A percentile compares a stretch with the other conserved stretches of the same genome.
Evolutionary conservation across 2,329 filamentous ascomycete genomes (phyloP).

Genomic region (Aciculosporium take): DNA sequence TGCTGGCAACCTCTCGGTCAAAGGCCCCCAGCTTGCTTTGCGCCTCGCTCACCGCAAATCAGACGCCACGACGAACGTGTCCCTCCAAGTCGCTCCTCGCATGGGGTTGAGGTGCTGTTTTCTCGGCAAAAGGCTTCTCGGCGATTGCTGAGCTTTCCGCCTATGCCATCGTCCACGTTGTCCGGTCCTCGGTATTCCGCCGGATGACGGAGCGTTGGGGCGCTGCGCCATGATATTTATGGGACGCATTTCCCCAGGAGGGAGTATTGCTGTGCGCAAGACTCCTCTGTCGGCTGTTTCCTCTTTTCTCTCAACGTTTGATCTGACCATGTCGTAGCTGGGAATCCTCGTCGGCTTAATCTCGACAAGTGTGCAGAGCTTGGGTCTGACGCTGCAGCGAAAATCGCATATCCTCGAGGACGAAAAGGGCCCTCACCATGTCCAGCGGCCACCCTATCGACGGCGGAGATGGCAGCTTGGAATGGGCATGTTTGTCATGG

Average conservation of each 20-base stretch:
- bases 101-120: neutral
- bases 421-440: slow-evolving; percentile 68
- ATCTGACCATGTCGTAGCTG: slow-evolving; percentile 39
- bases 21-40: too few species aligned
- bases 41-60: slow-evolving; percentile 2
- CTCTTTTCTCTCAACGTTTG: neutral
- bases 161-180: slow-evolving; percentile 3
- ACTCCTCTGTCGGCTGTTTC: neutral
- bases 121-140: neutral
- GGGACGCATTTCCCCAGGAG: slow-evolving; percentile 62
- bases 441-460: slow-evolving; percentile 74
- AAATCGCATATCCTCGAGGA: slow-evolving; percentile 98
- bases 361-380: slow-evolving; percentile 86
- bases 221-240: slow-evolving; percentile 51
- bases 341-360: slow-evolving; percentile 86
- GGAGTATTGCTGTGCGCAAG: slow-evolving; percentile 58
- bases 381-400: slow-evolving; percentile 88
- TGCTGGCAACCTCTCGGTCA: slow-evolving; percentile 5
- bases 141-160: neutral
- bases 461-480: slow-evolving; percentile 90
- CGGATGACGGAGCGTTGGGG: slow-evolving; percentile 32
- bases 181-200: slow-evolving; percentile 11
- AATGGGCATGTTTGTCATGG: slow-evolving; percentile 92
- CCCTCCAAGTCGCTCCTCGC: neutral
- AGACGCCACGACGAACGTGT: neutral